Base-by-base conservation (phyloP, 768 basidiomycete genomes). In the Kwoniella mangroviensis region DNA sequence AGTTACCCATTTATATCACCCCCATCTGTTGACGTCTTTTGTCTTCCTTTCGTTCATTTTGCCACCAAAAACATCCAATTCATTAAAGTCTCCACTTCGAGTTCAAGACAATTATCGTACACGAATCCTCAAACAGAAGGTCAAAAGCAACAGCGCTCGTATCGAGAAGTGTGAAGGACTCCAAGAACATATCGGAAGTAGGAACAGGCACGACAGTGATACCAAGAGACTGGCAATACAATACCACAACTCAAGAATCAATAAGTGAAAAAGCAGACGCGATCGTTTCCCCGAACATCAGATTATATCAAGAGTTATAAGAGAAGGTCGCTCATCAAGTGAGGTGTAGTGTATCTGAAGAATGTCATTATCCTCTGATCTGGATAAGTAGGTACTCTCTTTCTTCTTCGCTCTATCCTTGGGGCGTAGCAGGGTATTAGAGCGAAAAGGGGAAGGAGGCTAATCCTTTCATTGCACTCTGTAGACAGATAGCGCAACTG, bases 401-500 rank as follows among this genome's bases (percentile, higher is more conserved):
- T 24, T 19, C 19, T 40, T 56, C 41, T 2, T 15, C 58, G 3
- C 60, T 34, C 11, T 22, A 34, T 7, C 19, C 63, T 13, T 56
- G 53, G 21, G 15, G 11, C 15, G 53, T 1, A 13, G 9, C 21
- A 0, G 42, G 0, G 4, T n/a, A 19, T n/a, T 7, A 40, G 60
- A 22, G 21, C 11, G 26, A 22, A 56, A 56, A 22, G 21, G 21
- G 45, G 45, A 49, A 49, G 45, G 19, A 49, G 19, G 45, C 45
- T 13, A 21, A 24, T 57, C 52, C 10, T 13, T 26, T 34, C 22
- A 11, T 22, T 26, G 13, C 58, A n/a, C 45, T 41, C 6, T 15
- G 10, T 51, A 97, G 94, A 81, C 95, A 98, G 86, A 98, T 98
- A 70, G 93, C 90, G 73, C 94, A 96, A 82, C 89, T 98, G 60